Conservation (phyloP, 306 rosid genomes). For the Sophora flavescens region DNA sequence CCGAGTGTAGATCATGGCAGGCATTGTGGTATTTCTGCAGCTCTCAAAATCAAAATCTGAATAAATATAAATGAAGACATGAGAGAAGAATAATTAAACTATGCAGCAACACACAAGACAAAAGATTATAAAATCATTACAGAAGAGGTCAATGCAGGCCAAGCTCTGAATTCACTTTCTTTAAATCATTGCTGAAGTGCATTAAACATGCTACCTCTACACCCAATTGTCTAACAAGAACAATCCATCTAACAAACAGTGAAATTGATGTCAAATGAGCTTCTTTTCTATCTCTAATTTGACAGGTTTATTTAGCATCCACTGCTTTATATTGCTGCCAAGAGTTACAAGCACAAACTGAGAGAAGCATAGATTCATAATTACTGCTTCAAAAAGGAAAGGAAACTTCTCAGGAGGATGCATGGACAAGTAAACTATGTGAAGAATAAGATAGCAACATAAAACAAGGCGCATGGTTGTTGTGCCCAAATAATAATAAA, state of each 20-base stretch:
- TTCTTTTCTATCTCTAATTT: conserved; percentile 66
- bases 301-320: conserved; percentile 62
- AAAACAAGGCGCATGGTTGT: conserved; percentile 40
- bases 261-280: conserved; percentile 49
- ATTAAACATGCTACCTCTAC: conserved; percentile 29
- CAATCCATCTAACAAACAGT: conserved; percentile 16
- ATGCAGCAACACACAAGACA: not conserved
- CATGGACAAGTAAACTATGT: conserved; percentile 73
- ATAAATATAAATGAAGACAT: conserved; percentile 21
- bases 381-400: conserved; percentile 86
- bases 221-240: conserved; percentile 31
- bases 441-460: conserved; percentile 65
- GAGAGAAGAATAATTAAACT: conserved; percentile 18
- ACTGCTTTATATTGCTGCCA: conserved; percentile 73
- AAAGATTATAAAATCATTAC: conserved; percentile 25
- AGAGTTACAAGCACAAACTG: conserved; percentile 75
- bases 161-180: conserved; percentile 24
- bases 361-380: conserved; percentile 87
- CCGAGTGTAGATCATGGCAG: not conserved
- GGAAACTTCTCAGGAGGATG: conserved; percentile 78
- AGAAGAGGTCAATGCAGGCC: conserved; percentile 41
- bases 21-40: not conserved
- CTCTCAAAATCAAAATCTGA: conserved; percentile 1
- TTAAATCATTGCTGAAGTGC: conserved; percentile 11
- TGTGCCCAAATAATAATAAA: conserved; percentile 37